These are phyloP conservation scores for Thraustochytrium sp. DNA, from an alignment of 352 stramenopile species.

Conservation along the genomic window DNA sequence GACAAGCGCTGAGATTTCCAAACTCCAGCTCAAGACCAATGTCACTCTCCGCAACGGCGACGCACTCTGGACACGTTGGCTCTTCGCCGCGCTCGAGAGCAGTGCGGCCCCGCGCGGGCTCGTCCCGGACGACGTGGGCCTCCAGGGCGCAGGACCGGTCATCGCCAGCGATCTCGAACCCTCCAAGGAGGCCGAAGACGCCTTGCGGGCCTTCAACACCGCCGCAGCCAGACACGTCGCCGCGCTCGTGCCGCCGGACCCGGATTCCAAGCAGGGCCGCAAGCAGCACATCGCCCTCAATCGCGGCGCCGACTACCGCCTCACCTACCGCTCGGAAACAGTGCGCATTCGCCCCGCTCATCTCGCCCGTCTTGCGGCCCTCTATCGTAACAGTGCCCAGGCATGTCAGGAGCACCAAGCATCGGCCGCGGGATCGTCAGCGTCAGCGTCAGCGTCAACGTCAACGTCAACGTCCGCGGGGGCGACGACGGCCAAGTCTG, in stretches of 20 bases:
- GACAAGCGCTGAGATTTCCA: neutral
- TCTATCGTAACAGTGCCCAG: too few relatives aligned
- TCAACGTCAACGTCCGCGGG: too few relatives aligned
- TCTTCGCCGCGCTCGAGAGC: neutral
- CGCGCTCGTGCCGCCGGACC: neutral
- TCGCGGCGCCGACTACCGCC: neutral
- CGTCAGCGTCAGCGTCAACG: too few relatives aligned
- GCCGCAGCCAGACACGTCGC: neutral
- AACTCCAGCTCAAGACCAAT: neutral
- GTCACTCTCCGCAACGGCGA: constrained; percentile 20
- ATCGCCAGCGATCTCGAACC: neutral
- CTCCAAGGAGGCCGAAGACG: neutral
- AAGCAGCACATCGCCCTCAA: neutral
- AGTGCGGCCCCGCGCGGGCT: neutral
- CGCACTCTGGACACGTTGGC: neutral
- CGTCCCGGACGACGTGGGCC: neutral
- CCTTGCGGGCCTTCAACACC: neutral
- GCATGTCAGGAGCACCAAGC: too few relatives aligned
- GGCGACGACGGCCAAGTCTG: too few relatives aligned
- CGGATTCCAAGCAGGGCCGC: constrained; percentile 15
- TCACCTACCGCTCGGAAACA: neutral
- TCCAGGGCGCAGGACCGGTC: neutral
- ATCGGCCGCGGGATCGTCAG: too few relatives aligned
- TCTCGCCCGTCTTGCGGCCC: neutral
- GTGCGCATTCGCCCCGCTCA: neutral